Evolutionary conservation across 306 rosid species (phyloP).

Genomic region (Cucurbita argyrosperma): DNA sequence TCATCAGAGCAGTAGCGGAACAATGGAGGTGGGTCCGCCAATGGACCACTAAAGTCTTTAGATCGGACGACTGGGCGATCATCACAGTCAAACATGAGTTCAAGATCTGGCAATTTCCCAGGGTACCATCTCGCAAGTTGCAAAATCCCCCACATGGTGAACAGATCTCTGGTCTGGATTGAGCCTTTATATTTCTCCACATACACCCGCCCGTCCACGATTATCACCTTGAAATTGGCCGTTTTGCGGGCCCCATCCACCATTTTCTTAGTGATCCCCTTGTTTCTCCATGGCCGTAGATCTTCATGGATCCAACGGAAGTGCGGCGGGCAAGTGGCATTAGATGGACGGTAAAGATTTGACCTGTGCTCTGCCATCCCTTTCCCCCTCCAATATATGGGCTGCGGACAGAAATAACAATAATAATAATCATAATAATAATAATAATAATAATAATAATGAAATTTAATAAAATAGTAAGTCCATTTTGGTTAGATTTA

Average conservation of each 20-base stretch:
- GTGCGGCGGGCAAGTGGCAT: constrained; percentile 39
- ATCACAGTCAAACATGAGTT: constrained; percentile 58
- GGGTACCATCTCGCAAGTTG: constrained; percentile 62
- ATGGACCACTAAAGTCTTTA: constrained; percentile 13
- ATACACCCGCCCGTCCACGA: constrained; percentile 43
- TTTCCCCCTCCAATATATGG: not conserved
- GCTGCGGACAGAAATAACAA: constrained; percentile 5
- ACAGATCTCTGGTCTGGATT: constrained; percentile 55
- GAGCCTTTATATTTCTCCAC: constrained; percentile 38
- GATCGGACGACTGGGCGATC: constrained; percentile 47
- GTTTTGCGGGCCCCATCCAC: constrained; percentile 34
- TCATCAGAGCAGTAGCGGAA: constrained; percentile 53
- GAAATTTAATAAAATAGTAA: no score
- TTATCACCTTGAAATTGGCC: constrained; percentile 49
- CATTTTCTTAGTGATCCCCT: constrained; percentile 54
- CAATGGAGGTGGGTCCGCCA: constrained; percentile 36
- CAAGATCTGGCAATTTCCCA: constrained; percentile 55
- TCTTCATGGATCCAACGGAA: constrained; percentile 83
- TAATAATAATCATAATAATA: no score
- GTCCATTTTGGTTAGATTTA: no score
- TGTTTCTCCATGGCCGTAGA: constrained; percentile 48
- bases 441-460: no score
- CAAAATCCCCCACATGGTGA: constrained; percentile 67
- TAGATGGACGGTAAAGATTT: constrained; percentile 5
- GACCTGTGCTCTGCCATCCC: no score